Evolutionary conservation across 345 rosid species (phyloP).

Genomic region (Moricandia arvensis): DNA sequence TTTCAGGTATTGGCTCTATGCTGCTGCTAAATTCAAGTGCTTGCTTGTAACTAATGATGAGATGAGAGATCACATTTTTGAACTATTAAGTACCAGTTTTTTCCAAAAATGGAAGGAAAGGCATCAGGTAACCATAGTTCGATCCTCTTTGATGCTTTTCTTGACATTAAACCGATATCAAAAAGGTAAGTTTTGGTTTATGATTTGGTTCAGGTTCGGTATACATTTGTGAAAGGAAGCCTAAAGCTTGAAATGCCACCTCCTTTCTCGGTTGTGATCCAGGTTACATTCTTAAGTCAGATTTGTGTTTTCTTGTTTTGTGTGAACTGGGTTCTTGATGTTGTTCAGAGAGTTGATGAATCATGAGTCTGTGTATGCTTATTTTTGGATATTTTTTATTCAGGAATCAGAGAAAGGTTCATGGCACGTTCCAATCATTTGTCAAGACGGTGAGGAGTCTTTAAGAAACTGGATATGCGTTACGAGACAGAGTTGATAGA

Average conservation of each 20-base stretch:
- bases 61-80: conserved; percentile 95
- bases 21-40: conserved; percentile 77
- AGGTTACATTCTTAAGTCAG: conserved; percentile 43
- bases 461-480: conserved; percentile 65
- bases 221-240: conserved; percentile 62
- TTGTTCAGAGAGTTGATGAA: neutral
- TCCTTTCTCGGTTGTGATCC: conserved; percentile 57
- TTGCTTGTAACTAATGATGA: conserved; percentile 86
- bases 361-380: neutral
- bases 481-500: neutral
- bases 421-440: conserved; percentile 74
- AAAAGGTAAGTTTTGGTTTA: neutral
- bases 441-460: conserved; percentile 35
- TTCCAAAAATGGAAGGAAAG: conserved; percentile 88
- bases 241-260: conserved; percentile 71
- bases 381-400: neutral
- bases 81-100: conserved; percentile 64
- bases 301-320: neutral
- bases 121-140: conserved; percentile 45
- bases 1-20: conserved; percentile 86
- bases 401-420: conserved; percentile 91
- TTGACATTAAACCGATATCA: neutral
- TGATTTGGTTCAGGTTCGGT: conserved; percentile 53
- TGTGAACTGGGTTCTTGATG: neutral
- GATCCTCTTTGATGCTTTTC: neutral